Percentiles rank a stretch among this genome's conserved stretches.
These are phyloP conservation scores for Botrytis pseudocinerea DNA, from an alignment of 2,329 filamentous ascomycete genomes.

Conservation along the genomic window DNA sequence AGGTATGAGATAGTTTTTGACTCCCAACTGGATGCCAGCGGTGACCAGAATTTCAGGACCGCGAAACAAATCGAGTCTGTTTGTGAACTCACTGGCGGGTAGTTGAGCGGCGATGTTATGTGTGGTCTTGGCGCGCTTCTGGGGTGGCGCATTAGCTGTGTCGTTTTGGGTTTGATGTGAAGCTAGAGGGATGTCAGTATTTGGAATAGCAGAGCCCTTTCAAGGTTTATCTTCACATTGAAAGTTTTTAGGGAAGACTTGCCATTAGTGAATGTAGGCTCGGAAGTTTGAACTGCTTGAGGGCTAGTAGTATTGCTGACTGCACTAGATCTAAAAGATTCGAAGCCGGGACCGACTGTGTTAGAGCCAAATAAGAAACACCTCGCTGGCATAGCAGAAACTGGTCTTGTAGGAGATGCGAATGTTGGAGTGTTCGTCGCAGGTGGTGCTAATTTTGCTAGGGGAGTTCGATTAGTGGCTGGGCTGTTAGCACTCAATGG, in stretches of 20 bases:
- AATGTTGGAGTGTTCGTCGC: background rate
- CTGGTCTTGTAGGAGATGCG: background rate
- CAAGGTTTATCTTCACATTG: background rate
- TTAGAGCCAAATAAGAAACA: background rate
- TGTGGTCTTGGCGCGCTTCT: background rate
- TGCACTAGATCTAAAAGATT: background rate
- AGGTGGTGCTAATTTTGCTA: background rate
- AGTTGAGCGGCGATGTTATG: background rate
- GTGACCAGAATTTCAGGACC: constrained; percentile 20
- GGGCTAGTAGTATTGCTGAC: background rate
- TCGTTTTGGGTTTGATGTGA: background rate
- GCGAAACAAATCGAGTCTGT: constrained; percentile 7
- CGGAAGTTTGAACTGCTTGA: background rate
- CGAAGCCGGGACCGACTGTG: background rate
- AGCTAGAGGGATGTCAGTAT: background rate
- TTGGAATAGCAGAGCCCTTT: background rate
- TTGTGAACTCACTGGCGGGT: background rate
- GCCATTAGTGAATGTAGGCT: background rate
- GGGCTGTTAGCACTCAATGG: background rate
- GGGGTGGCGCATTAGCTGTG: background rate
- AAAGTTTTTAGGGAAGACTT: too few relatives aligned
- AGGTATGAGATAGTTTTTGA: constrained; percentile 12
- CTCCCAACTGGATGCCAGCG: background rate
- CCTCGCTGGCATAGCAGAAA: background rate
- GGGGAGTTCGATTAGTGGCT: background rate